These are phyloP conservation scores for Solanum paucissectum DNA, from an alignment of 257 asterid genomes.

Conservation along the genomic window DNA sequence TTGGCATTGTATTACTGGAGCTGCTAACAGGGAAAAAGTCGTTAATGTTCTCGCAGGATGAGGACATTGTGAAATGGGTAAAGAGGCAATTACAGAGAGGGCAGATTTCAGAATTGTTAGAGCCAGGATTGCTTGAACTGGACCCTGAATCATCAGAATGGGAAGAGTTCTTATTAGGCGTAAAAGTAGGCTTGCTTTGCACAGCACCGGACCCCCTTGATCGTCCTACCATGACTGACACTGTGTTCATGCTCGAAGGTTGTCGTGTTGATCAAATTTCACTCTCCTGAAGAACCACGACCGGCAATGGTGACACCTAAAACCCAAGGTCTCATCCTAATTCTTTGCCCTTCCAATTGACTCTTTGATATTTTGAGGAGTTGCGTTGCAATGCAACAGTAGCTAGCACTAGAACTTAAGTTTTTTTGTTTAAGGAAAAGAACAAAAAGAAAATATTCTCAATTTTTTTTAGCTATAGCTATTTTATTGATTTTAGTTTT, in stretches of 20 bases:
- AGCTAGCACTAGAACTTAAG: neutral
- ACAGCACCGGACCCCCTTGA: constrained; percentile 57
- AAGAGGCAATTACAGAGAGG: constrained; percentile 62
- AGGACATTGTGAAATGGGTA: constrained; percentile 71
- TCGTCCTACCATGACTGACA: constrained; percentile 61
- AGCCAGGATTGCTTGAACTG: constrained; percentile 62
- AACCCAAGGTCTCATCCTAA: constrained; percentile 10
- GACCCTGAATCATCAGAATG: constrained; percentile 80
- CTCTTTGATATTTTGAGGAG: neutral
- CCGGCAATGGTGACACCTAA: neutral
- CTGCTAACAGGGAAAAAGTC: constrained; percentile 61
- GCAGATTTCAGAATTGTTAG: constrained; percentile 58
- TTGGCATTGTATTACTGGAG: constrained; percentile 55
- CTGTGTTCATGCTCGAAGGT: constrained; percentile 73
- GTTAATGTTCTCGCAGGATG: constrained; percentile 54
- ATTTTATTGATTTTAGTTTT: neutral
- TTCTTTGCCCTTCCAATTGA: neutral
- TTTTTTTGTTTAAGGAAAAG: neutral
- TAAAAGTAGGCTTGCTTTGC: constrained; percentile 71
- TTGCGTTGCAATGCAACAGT: neutral
- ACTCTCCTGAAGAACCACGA: constrained; percentile 23
- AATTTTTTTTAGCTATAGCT: neutral
- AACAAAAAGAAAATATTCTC: neutral
- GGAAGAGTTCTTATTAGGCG: constrained; percentile 72
- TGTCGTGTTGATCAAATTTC: constrained; percentile 51